A percentile compares a stretch with the other conserved stretches of the same genome.
Conservation (phyloP, 2,329 filamentous ascomycete genomes). For the Teratosphaeria epicoccoides region DNA sequence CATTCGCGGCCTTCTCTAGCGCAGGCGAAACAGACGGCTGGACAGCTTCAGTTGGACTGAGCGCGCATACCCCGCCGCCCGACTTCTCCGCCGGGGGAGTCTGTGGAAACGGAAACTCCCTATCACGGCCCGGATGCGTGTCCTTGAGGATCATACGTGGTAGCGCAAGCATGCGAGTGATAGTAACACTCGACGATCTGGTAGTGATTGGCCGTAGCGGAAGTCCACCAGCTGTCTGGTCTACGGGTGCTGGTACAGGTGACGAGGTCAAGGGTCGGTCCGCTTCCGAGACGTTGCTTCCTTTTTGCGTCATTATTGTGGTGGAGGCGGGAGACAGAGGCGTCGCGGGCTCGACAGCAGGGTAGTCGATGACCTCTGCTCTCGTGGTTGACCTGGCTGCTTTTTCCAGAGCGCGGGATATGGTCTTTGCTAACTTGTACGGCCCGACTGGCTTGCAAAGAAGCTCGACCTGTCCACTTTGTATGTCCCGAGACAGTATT, state of each 20-base stretch:
- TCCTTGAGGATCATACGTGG: neutral
- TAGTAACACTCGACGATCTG: neutral
- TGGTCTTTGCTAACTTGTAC: constrained; percentile 11
- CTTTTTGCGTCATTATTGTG: neutral
- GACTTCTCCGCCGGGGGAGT: neutral
- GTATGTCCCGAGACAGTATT: constrained; percentile 12
- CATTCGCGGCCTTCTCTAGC: neutral
- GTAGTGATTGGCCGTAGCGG: neutral
- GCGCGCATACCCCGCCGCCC: neutral
- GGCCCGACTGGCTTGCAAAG: constrained; percentile 14
- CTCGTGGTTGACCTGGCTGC: constrained; percentile 1
- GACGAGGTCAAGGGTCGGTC: neutral
- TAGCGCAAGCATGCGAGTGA: neutral
- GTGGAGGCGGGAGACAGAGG: neutral
- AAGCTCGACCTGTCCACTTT: constrained; percentile 10
- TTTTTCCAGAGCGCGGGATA: constrained; percentile 9
- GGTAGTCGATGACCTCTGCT: neutral
- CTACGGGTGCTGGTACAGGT: neutral
- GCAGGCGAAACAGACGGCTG: neutral
- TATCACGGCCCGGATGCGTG: neutral
- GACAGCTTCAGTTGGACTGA: neutral
- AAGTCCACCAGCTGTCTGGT: neutral
- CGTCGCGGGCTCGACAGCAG: neutral
- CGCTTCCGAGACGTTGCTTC: neutral
- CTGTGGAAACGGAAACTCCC: neutral